These are phyloP conservation scores for Phaeoacremonium minimum DNA, from an alignment of 2,329 filamentous ascomycete species.

Conservation along the genomic window DNA sequence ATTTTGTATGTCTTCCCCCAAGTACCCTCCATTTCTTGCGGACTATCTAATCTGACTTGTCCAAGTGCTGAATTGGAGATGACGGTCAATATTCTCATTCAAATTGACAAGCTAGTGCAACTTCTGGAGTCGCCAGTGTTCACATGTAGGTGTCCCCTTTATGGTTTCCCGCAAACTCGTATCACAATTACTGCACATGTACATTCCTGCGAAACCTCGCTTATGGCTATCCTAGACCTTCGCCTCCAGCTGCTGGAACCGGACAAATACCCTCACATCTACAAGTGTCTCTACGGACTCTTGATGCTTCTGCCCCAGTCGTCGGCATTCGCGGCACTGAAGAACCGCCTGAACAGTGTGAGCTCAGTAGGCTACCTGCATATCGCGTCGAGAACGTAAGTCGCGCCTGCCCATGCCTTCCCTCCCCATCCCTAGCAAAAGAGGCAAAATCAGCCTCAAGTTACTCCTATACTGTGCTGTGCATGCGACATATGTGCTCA, in stretches of 20 bases:
- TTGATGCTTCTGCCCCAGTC: slow-evolving; percentile 98
- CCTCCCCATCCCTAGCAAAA: slow-evolving; percentile 15
- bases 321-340: slow-evolving; percentile 91
- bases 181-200: neutral
- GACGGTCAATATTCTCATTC: slow-evolving; percentile 97
- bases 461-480: no score
- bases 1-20: slow-evolving; percentile 62
- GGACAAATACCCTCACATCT: slow-evolving; percentile 89
- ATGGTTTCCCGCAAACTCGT: neutral
- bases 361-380: slow-evolving; percentile 96
- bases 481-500: slow-evolving; percentile 32
- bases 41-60: slow-evolving; percentile 15
- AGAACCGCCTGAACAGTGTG: slow-evolving; percentile 94
- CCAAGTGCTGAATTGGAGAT: slow-evolving; percentile 89
- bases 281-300: slow-evolving; percentile 95
- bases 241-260: slow-evolving; percentile 92
- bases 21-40: neutral
- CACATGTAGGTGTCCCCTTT: slow-evolving; percentile 80
- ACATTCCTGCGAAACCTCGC: slow-evolving; percentile 3
- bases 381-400: slow-evolving; percentile 72
- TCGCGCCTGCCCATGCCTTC: slow-evolving; percentile 22
- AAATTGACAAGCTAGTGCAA: slow-evolving; percentile 97
- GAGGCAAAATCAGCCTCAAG: no score
- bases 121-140: slow-evolving; percentile 96
- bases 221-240: slow-evolving; percentile 56